phyloP scores from a whole-genome alignment of 2,329 filamentous ascomycete species.

The Mycogone perniciosa region DNA sequence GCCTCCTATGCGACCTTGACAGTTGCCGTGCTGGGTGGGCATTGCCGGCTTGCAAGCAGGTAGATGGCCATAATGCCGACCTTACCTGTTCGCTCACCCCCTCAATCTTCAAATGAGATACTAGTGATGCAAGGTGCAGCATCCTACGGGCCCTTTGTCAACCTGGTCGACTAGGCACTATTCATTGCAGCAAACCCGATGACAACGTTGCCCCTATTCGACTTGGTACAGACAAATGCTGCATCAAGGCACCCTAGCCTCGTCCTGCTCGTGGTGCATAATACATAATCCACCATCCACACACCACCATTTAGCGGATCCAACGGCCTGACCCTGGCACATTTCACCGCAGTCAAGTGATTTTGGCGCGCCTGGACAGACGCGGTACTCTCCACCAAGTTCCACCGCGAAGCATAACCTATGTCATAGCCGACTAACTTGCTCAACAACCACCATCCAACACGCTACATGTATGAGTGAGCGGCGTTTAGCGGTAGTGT shows the following conservation, averaged over 20 bases:
- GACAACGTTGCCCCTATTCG: not conserved
- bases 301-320: constrained; percentile 5
- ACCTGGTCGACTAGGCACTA: not conserved
- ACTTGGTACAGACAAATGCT: not conserved
- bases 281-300: not conserved
- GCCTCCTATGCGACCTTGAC: constrained; percentile 11
- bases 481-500: constrained; percentile 12
- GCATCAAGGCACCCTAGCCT: not conserved
- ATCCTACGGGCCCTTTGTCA: not conserved
- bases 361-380: constrained; percentile 6
- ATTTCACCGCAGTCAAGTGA: constrained; percentile 27
- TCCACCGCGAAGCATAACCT: not conserved
- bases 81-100: not conserved
- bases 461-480: constrained; percentile 18
- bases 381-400: too few species aligned
- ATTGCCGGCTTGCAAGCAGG: constrained; percentile 2
- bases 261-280: not conserved
- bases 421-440: not conserved
- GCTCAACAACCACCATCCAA: constrained; percentile 13
- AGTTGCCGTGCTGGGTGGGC: constrained; percentile 10
- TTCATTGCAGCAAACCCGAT: not conserved
- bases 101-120: not conserved
- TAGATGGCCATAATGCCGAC: not conserved
- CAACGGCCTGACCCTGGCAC: constrained; percentile 20
- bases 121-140: constrained; percentile 6